Evolutionary conservation across 805 yeast species (phyloP), one percentile per base, ranked within the genome.

Genomic region (Starmerella riodocensis): DNA sequence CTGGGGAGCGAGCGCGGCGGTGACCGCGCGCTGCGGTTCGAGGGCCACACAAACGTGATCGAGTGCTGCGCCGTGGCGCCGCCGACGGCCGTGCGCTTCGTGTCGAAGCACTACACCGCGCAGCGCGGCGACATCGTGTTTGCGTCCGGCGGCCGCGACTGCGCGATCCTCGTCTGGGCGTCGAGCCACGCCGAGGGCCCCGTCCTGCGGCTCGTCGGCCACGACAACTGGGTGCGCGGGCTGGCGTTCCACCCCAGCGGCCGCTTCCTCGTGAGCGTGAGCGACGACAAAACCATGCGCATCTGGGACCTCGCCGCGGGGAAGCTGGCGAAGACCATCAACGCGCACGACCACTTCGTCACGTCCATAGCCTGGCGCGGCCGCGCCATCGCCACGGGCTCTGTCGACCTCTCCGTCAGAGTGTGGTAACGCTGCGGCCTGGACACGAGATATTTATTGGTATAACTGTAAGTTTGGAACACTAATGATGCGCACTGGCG

Each of bases 151-250:
- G 82, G 88, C 1, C 66, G 96, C 51, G 95, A 86, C 58, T 76
- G 78, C 51, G 52, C 69, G 2, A 66, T 86, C 19, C 71, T 73
- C 47, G 61, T 86, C 14, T 86, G 95, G 95, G 64, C 74, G 34
- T 69, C 74, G 1, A 7, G 26, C 14, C 8, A 24, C 8, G 72
- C 75, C 34, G 88, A 81, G 2, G 67, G 65, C 50, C 60, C 72
- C 20, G 51, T 83, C 1, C 64, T 67, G 19, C 73, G 74, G 16
- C 60, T 83, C 9, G 52, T 60, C 6, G 95, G 91, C 2, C 96
- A 86, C 58, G 73, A 74, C 36, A 80, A 91, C 8, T 86, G 97
- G 97, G 79, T 88, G 1, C 71, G 78, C 45, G 70, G 74, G 6
- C 51, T 85, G 5, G 62, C 63, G 8, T 60, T 79, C 34, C 94